Conservation (phyloP, 1,284 basidiomycete species). For the Peniophora sp. region DNA sequence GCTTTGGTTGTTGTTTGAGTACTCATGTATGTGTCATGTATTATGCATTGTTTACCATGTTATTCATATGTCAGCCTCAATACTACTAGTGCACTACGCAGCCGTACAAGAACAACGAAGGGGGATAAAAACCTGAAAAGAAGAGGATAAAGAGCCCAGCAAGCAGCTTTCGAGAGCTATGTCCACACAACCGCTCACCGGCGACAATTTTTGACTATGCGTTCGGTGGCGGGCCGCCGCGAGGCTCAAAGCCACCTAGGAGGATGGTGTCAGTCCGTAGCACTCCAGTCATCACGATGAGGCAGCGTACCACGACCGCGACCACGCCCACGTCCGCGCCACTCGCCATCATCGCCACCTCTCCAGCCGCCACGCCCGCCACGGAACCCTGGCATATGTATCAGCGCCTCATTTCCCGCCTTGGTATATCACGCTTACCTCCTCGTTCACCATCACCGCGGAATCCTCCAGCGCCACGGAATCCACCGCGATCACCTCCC, state of each 20-base stretch:
- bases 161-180: too few relatives aligned
- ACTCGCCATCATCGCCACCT: conserved; percentile 25
- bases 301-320: conserved; percentile 23
- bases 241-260: conserved; percentile 7
- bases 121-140: too few relatives aligned
- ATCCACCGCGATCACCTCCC: conserved; percentile 26
- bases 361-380: conserved; percentile 32
- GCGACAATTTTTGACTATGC: neutral
- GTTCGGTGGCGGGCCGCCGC: neutral
- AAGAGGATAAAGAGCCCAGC: too few relatives aligned
- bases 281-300: neutral
- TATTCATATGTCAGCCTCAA: too few relatives aligned
- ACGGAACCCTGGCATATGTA: conserved; percentile 13
- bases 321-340: conserved; percentile 33
- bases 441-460: conserved; percentile 26
- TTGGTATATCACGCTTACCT: conserved; percentile 16
- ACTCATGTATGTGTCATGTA: too few relatives aligned
- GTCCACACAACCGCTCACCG: too few relatives aligned
- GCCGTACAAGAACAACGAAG: too few relatives aligned
- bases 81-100: too few relatives aligned
- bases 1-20: too few relatives aligned
- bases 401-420: neutral
- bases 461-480: conserved; percentile 29
- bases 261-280: neutral
- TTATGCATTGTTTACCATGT: too few relatives aligned